Base-by-base conservation (phyloP, 2,329 filamentous ascomycete genomes). In the Colletotrichum truncatum region DNA sequence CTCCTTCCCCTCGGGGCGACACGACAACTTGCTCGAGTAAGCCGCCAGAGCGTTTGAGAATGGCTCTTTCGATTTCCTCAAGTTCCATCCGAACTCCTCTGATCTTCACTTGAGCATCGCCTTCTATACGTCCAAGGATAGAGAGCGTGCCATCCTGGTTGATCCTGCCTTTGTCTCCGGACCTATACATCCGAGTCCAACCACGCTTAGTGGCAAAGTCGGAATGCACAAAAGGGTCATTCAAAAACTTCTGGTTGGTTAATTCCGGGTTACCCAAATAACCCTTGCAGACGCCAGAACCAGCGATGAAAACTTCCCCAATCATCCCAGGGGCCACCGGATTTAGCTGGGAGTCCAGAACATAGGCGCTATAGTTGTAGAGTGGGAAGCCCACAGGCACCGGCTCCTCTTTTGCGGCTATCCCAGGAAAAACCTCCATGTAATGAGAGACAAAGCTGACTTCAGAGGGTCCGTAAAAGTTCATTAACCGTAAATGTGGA, bases 61-160 rank as follows among this genome's bases (percentile, higher is more conserved):
- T 66, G 6, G 66, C 66, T 25, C 52, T 61, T 43, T 73, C 73
- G 3, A 77, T 63, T 2, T 87, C 85, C 3, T 73, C 69, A 0
- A 87, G 70, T 10, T 87, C 83, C 21, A 85, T 77, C 1, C 81
- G 76, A 7, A 80, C 51, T 0, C 82, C 82, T 3, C 76, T 73
- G 1, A 85, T 69, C 67, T 86, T 85, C 66, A 85, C 70, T 46
- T 82, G 77, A 1, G 76, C 78, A 52, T 84, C 81, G 4, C 78
- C 80, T 1, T 66, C 72, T 1, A 80, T 76, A 0, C 82, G 77
- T 1, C 80, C 79, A 7, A 75, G 54, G 30, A 78, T 16, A 4
- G n/a, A 16, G 0, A 57, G 39, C 11, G 38, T 32, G 16, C 39
- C 41, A 18, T 57, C 39, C 2, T 30, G 6, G 1, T 14, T 21